Percentiles rank a stretch among this genome's conserved stretches.
Evolutionary conservation across 805 yeast genomes (phyloP).

Genomic region (Komagataella populi): DNA sequence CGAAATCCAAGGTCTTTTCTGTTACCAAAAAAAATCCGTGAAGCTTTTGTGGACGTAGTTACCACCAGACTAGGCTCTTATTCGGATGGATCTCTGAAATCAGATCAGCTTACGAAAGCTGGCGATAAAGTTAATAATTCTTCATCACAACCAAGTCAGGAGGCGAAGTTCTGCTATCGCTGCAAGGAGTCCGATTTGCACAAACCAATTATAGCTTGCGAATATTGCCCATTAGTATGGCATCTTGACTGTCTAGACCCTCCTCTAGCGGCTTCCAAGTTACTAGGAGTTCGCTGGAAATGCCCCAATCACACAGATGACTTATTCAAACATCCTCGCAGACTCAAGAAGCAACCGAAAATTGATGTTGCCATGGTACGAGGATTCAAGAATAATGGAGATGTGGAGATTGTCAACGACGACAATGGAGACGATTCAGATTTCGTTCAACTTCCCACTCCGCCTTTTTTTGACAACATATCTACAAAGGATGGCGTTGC

Average conservation of each 20-base stretch:
- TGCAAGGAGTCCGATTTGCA: constrained; percentile 64
- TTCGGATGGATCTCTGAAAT: constrained; percentile 44
- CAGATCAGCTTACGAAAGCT: constrained; percentile 26
- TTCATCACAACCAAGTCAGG: background rate
- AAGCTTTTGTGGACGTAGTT: constrained; percentile 58
- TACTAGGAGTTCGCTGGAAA: constrained; percentile 72
- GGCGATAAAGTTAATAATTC: constrained; percentile 28
- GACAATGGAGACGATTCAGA: constrained; percentile 24
- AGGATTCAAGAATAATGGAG: constrained; percentile 40
- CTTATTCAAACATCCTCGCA: constrained; percentile 25
- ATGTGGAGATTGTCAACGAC: constrained; percentile 36
- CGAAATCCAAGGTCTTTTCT: constrained; percentile 55
- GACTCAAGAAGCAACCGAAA: constrained; percentile 37
- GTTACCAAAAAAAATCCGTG: constrained; percentile 58
- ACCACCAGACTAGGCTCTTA: constrained; percentile 64
- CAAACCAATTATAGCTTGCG: constrained; percentile 57
- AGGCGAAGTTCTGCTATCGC: constrained; percentile 46
- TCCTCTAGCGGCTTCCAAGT: constrained; percentile 61
- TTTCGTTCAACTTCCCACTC: constrained; percentile 16
- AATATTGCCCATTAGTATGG: constrained; percentile 73
- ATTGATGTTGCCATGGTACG: constrained; percentile 42
- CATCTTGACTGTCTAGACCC: constrained; percentile 79
- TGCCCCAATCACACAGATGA: constrained; percentile 76
- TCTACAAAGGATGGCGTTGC: constrained; percentile 20
- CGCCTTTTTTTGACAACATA: constrained; percentile 20